phyloP scores from a whole-genome alignment of 2,329 filamentous ascomycete genomes.

The Orbilia javanica region DNA sequence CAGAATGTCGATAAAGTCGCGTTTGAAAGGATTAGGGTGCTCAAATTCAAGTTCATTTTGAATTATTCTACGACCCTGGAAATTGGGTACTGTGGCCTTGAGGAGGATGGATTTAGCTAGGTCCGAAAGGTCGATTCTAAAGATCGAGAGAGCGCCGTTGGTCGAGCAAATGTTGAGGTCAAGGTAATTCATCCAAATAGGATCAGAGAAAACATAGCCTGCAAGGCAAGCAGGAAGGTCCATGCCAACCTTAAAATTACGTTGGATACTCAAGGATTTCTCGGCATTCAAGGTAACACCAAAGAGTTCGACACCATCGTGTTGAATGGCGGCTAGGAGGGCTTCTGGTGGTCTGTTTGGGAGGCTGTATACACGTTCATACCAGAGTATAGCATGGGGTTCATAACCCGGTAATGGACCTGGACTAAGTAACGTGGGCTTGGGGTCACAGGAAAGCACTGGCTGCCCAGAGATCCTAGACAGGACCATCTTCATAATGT shows the following conservation, averaged over 20 bases:
- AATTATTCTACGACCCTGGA: slow-evolving; percentile 23
- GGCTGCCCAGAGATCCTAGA: background rate
- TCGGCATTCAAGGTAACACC: slow-evolving; percentile 21
- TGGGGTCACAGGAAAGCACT: slow-evolving; percentile 1
- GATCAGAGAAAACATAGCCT: slow-evolving; percentile 47
- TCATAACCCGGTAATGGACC: slow-evolving; percentile 37
- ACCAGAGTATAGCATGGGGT: slow-evolving; percentile 47
- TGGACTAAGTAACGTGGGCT: slow-evolving; percentile 10
- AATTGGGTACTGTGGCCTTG: slow-evolving; percentile 34
- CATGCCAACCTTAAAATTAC: slow-evolving; percentile 27
- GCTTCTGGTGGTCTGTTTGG: slow-evolving; percentile 18
- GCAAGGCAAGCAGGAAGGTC: slow-evolving; percentile 37
- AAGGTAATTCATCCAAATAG: slow-evolving; percentile 48
- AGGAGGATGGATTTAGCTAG: slow-evolving; percentile 33
- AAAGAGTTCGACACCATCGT: slow-evolving; percentile 45
- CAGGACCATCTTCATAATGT: slow-evolving; percentile 36
- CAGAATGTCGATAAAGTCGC: slow-evolving; percentile 54
- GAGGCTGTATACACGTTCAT: slow-evolving; percentile 28
- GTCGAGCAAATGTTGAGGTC: slow-evolving; percentile 45
- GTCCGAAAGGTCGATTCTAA: slow-evolving; percentile 41
- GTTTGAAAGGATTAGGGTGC: slow-evolving; percentile 36
- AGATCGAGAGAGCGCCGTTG: slow-evolving; percentile 50
- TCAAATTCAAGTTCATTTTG: slow-evolving; percentile 35
- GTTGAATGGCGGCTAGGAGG: slow-evolving; percentile 37
- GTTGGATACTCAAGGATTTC: background rate